Base-by-base conservation (phyloP, 2,329 filamentous ascomycete species). In the Tricladium varicosporioides region DNA sequence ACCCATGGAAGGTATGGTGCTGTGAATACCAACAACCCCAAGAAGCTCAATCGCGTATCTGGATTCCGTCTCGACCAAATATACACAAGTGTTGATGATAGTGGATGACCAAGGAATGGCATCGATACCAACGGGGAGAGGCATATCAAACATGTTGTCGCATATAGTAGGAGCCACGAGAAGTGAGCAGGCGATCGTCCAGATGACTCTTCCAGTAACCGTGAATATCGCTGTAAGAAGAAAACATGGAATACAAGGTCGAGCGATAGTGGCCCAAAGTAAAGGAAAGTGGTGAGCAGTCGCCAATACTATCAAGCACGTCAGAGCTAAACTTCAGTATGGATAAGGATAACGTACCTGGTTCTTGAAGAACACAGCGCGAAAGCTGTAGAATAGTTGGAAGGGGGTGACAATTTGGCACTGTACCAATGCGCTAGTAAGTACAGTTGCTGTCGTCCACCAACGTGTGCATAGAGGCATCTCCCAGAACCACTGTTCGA, bases 401-500 rank as follows among this genome's bases (percentile, higher is more conserved):
- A 95, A 97, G 8, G 92, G 91, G 13, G 89, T 94, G 62, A 97
- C 78, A 72, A 97, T 87, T 68, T 95, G 86, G 75, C 92, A 97
- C 74, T 97, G 94, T 5, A 97, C 92, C 65, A 97, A 77, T 14
- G 92, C 85, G 65, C 92, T 96, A 10, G 89, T 94, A 57, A 91
- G 78, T 44, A 97, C 86, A 0, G 92, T 96, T 4, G 92, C 92
- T 19, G 91, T 92, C 18, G 94, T 97, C 94, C 94, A 99, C 87
- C 90, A 95, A 60, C 94, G 81, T 40, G 94, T 99, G 74, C 92
- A 96, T 22, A 94, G 85, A 2, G 94, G 94, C 89, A 97, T 97
- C 74, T 99, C 94, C 82, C 91, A 97, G 75, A 97, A 97, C 94
- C 94, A 99, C 65, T 93, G 88, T 75, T 97, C 94, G 7, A 99